Conservation (phyloP, 352 stramenopile genomes). For the Phytophthora constricta region DNA sequence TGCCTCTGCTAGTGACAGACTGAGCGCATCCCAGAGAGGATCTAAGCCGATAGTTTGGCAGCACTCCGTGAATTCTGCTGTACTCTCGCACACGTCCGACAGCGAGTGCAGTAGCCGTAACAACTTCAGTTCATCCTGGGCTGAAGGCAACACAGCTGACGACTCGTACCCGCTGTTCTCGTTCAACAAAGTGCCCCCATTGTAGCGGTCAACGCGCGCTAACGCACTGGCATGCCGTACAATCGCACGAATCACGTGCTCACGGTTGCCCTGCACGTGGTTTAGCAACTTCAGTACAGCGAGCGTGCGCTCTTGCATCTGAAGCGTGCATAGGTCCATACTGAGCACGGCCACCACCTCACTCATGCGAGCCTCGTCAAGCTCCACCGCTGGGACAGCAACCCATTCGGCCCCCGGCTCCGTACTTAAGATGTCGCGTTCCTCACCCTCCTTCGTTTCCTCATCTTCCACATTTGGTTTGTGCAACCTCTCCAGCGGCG, state of each 20-base stretch:
- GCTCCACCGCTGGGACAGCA: slow-evolving; percentile 60
- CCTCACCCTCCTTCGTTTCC: slow-evolving; percentile 54
- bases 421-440: slow-evolving; percentile 11
- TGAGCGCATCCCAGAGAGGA: slow-evolving; percentile 80
- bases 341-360: slow-evolving; percentile 74
- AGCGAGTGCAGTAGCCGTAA: slow-evolving; percentile 96
- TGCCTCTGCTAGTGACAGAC: slow-evolving; percentile 75
- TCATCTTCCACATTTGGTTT: slow-evolving; percentile 53
- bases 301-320: slow-evolving; percentile 87
- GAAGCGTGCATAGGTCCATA: slow-evolving; percentile 78
- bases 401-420: slow-evolving; percentile 67
- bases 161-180: slow-evolving; percentile 57
- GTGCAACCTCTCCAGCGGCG: slow-evolving; percentile 83
- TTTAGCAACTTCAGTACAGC: slow-evolving; percentile 83
- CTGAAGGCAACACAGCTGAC: slow-evolving; percentile 77
- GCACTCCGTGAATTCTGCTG: slow-evolving; percentile 71
- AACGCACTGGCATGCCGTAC: slow-evolving; percentile 66
- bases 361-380: slow-evolving; percentile 61
- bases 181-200: slow-evolving; percentile 21
- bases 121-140: slow-evolving; percentile 94
- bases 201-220: slow-evolving; percentile 42
- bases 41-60: slow-evolving; percentile 76
- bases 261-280: slow-evolving; percentile 63
- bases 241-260: slow-evolving; percentile 70
- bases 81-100: slow-evolving; percentile 82